Evolutionary conservation across 1,284 basidiomycete species (phyloP), one percentile per base, ranked within the genome.

Genomic region (Fomes fomentarius): DNA sequence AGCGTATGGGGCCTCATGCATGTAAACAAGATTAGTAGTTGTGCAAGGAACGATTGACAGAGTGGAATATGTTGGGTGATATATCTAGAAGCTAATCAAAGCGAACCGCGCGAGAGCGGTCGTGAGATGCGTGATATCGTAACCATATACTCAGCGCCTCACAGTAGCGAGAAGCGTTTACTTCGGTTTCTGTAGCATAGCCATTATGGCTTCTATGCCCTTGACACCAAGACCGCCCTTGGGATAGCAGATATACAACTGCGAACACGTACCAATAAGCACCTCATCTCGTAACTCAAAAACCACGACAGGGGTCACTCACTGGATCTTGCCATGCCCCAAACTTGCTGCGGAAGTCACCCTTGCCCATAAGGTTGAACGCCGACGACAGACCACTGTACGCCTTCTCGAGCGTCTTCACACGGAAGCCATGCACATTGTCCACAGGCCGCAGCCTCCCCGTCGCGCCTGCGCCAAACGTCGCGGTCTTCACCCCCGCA

Each of bases 391-490:
- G 69, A 8, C 74, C 74, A 52, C 71, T 71, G 63, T 82, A 81
- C 47, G 75, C 73, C 64, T 76, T 76, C 56, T 76, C 72, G 42
- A 82, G 68, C 59, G 77, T 72, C 64, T 72, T 74, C 37, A 76
- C 67, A 26, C 71, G 63, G 53, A 73, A 64, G 1, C 71, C 70
- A 50, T 70, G 66, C 41, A 76, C 63, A 60, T 76, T 73, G 39
- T 74, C 69, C 22, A 66, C 70, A 14, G 70, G 65, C 22, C 72
- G 65, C 33, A 80, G 60, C 47, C 63, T 62, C 24, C 68, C 66
- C 30, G 72, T 69, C n/a, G 77, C 76, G 10, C 75, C 74, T 4
- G 76, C 76, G 9, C 78, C 78, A 49, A 80, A 80, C 28, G 81
- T 82, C 44, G 78, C 73, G 37, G 62, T 66, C 30, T 66, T 67